These are phyloP conservation scores for Musa beccarii DNA, from an alignment of 176 grass and related monocot genomes.

Conservation along the genomic window DNA sequence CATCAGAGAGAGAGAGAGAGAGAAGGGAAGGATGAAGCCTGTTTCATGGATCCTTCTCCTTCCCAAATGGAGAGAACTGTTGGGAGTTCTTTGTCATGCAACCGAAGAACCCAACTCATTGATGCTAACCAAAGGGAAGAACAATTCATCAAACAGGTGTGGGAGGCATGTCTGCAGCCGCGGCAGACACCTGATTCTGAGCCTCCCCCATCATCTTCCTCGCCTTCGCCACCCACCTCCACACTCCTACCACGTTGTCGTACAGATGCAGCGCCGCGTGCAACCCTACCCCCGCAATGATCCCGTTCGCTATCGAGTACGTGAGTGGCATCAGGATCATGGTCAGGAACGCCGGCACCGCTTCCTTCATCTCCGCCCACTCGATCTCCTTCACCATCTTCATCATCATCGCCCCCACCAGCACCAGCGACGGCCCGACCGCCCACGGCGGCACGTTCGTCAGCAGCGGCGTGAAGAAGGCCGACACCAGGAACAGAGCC, in stretches of 20 bases:
- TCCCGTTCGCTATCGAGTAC: slow-evolving; percentile 18
- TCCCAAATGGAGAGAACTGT: no score
- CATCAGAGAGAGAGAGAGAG: no score
- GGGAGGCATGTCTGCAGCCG: background rate
- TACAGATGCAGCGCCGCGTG: slow-evolving; percentile 9
- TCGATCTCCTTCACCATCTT: slow-evolving; percentile 19
- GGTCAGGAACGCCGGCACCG: slow-evolving; percentile 19
- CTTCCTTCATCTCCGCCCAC: slow-evolving; percentile 16
- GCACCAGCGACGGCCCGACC: slow-evolving; percentile 21
- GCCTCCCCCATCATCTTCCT: slow-evolving; percentile 11
- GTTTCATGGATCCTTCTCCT: no score
- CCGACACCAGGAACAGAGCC: background rate
- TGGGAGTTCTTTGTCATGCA: no score
- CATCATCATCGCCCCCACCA: slow-evolving; percentile 20
- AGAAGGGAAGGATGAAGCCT: no score
- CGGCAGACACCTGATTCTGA: slow-evolving; percentile 19
- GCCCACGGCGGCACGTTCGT: slow-evolving; percentile 21
- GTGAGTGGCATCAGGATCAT: slow-evolving; percentile 16
- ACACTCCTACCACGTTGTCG: slow-evolving; percentile 4
- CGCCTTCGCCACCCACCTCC: slow-evolving; percentile 9
- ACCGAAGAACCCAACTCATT: no score
- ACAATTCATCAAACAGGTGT: slow-evolving; percentile 10
- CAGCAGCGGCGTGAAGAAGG: slow-evolving; percentile 14
- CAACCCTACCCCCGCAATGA: slow-evolving; percentile 7
- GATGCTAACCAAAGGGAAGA: no score